Evolutionary conservation across 305 asterid genomes (phyloP).

Genomic region (Fraxinus xanthoxyloides): DNA sequence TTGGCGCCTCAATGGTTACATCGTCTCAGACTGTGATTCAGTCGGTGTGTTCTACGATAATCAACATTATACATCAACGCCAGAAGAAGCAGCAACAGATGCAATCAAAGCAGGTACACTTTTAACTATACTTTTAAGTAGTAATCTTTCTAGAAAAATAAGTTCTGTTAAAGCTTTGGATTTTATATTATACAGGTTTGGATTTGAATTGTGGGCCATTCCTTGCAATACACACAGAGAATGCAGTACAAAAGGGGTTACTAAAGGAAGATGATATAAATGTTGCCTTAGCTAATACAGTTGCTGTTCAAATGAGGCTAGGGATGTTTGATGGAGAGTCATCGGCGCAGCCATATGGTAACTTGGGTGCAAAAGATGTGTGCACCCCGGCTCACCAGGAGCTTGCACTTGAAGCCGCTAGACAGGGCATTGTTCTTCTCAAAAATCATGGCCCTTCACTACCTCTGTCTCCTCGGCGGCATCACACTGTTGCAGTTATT

Average conservation of each 20-base stretch:
- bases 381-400: constrained; percentile 70
- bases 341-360: constrained; percentile 48
- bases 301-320: constrained; percentile 72
- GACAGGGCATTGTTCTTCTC: constrained; percentile 75
- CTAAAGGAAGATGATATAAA: constrained; percentile 54
- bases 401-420: constrained; percentile 76
- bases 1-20: constrained; percentile 80
- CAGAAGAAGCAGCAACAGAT: constrained; percentile 82
- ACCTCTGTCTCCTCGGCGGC: constrained; percentile 54
- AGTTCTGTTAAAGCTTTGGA: background rate
- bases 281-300: constrained; percentile 53
- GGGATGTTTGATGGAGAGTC: constrained; percentile 94
- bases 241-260: constrained; percentile 58
- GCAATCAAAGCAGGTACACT: constrained; percentile 75
- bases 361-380: constrained; percentile 67
- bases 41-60: constrained; percentile 74
- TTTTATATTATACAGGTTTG: constrained; percentile 41
- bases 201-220: constrained; percentile 88
- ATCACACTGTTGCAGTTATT: constrained; percentile 63
- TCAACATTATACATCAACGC: constrained; percentile 76
- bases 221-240: constrained; percentile 59
- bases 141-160: background rate
- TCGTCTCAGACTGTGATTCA: constrained; percentile 89
- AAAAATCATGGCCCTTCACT: constrained; percentile 59
- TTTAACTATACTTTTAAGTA: background rate